These are phyloP conservation scores for Apophysomyces ossiformis DNA, from an alignment of 371 early-diverging fungal species.

Conservation along the genomic window DNA sequence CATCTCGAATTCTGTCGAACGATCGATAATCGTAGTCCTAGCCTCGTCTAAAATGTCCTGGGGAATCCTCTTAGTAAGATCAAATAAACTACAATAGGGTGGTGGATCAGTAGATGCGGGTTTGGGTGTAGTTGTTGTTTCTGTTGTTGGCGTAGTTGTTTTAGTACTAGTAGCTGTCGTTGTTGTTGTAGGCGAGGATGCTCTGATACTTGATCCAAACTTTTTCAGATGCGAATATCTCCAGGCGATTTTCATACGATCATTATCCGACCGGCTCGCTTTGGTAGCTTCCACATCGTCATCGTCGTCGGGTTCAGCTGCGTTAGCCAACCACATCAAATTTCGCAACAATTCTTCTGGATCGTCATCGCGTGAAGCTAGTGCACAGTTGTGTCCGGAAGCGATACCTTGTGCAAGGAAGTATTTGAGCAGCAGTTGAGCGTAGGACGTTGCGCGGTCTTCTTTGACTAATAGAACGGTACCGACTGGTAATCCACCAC, in stretches of 20 bases:
- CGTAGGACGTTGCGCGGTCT: slow-evolving; percentile 86
- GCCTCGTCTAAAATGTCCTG: slow-evolving; percentile 55
- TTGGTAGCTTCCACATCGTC: slow-evolving; percentile 35
- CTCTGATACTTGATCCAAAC: slow-evolving; percentile 55
- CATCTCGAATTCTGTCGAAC: slow-evolving; percentile 24
- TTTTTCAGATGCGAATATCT: slow-evolving; percentile 83
- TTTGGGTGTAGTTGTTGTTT: slow-evolving; percentile 6
- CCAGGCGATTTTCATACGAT: slow-evolving; percentile 92
- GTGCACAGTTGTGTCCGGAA: slow-evolving; percentile 73
- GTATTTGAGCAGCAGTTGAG: slow-evolving; percentile 78
- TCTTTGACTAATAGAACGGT: slow-evolving; percentile 79
- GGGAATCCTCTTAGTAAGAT: slow-evolving; percentile 74
- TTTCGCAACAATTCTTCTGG: slow-evolving; percentile 59
- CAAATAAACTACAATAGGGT: slow-evolving; percentile 78
- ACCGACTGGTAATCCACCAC: slow-evolving; percentile 89
- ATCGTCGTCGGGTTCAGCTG: slow-evolving; percentile 55
- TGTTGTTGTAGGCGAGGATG: slow-evolving; percentile 32
- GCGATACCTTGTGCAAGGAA: slow-evolving; percentile 88
- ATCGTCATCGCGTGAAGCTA: slow-evolving; percentile 71
- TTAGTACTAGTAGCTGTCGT: slow-evolving; percentile 19
- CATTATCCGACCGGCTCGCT: slow-evolving; percentile 47
- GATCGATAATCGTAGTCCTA: slow-evolving; percentile 43
- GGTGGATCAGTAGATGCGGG: slow-evolving; percentile 29
- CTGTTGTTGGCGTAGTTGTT: slow-evolving; percentile 12
- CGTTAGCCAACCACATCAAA: slow-evolving; percentile 64